Base-by-base conservation (phyloP, 2,329 filamentous ascomycete species). In the Phialophora macrospora region DNA sequence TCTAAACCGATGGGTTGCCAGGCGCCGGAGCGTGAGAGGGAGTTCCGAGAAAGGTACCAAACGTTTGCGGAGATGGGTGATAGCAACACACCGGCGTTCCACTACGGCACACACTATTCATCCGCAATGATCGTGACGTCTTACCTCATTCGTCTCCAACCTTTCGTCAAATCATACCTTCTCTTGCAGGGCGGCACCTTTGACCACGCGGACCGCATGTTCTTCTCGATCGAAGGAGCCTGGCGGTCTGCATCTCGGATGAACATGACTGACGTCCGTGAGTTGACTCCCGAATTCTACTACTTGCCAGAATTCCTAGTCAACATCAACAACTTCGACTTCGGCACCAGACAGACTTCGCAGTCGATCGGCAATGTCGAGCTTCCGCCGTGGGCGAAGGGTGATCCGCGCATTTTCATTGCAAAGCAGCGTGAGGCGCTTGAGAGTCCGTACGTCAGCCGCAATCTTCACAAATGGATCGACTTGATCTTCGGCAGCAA, bases 121-220 rank as follows among this genome's bases (percentile, higher is more conserved):
- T 98, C 95, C 1, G 95, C 95, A 7, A 99, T 98, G 95, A 97
- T 97, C 65, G 95, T 99, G 6, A 93, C 93, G 12, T 97, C 93
- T 0, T 99, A 97, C 74, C 84, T 99, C 48, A 97, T 99, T 73
- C 90, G 95, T 20, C 83, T 99, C 17, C 94, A 97, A 58, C 95
- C 95, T 0, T 99, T 98, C 75, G 94, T 97, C 26, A 92, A 98
- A 72, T 97, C 95, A 0, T 98, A 96, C 74, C 87, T 98, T 22
- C 82, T 98, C 8, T 85, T 99, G 1, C 95, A 99, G 77, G 95
- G 95, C n/a, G 94, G 94, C 4, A 92, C 87, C 46, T 99, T 98
- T 74, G 95, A 99, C 75, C 94, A 99, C 74, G 92, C 95, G 1
- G 96, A 99, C 75, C 88, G 95, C 44, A 83, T 99, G 51, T 99